Conservation (phyloP, 163 green algal species). For the Coccomyxa subellipsoidea region DNA sequence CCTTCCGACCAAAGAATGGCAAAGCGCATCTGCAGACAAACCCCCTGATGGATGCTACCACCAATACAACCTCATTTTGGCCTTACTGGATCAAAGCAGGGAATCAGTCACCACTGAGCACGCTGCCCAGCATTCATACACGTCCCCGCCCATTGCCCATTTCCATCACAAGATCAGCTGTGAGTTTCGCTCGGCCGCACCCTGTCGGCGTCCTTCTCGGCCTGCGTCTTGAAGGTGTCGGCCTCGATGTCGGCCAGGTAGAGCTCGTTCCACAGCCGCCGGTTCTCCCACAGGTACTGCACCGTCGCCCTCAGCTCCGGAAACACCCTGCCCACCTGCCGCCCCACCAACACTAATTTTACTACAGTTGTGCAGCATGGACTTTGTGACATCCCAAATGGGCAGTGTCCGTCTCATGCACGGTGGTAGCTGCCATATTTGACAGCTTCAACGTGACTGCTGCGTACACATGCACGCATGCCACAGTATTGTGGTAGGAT, state of each 20-base stretch:
- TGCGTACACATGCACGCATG: not conserved
- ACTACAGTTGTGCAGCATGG: no score
- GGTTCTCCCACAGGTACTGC: slow-evolving; percentile 12
- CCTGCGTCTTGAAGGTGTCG: not conserved
- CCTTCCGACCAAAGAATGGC: no score
- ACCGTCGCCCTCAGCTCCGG: slow-evolving; percentile 11
- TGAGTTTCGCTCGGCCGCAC: not conserved
- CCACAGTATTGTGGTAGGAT: not conserved
- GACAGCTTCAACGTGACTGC: not conserved
- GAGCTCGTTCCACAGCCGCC: slow-evolving; percentile 6
- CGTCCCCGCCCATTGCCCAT: no score
- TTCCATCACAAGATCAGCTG: no score
- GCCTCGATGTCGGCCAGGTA: slow-evolving; percentile 11
- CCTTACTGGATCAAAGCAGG: no score
- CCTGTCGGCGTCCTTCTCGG: slow-evolving; percentile 12
- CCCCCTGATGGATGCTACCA: no score
- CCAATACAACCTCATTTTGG: no score
- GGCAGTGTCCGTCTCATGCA: not conserved
- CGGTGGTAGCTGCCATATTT: no score
- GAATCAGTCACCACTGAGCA: no score
- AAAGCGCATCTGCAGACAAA: no score
- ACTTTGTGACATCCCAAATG: no score
- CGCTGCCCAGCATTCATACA: no score
- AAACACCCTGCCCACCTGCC: slow-evolving; percentile 11
- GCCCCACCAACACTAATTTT: not conserved